Evolutionary conservation across 73 alveolate genomes (phyloP).

Genomic region (Stentor roeselii): DNA sequence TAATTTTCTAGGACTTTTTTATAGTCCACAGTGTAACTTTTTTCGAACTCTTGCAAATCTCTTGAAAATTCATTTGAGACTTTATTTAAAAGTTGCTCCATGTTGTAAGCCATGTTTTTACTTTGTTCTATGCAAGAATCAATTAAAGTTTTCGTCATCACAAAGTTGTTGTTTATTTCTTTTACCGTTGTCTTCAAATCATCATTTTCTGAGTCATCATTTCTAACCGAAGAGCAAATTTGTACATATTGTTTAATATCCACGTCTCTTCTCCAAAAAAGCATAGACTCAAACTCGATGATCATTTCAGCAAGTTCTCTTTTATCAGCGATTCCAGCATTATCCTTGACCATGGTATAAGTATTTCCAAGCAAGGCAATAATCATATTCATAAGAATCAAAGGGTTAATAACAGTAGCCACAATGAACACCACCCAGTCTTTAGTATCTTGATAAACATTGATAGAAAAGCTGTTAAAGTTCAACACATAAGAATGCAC

Average conservation of each 20-base stretch:
- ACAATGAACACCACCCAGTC: constrained; percentile 35
- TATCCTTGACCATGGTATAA: constrained; percentile 42
- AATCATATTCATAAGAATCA: constrained; percentile 41
- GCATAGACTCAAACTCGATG: constrained; percentile 30
- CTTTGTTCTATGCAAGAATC: too few species aligned
- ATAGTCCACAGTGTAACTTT: too few species aligned
- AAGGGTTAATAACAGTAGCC: constrained; percentile 38
- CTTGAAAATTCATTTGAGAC: too few species aligned
- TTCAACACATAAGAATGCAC: background rate
- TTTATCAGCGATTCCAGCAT: constrained; percentile 40
- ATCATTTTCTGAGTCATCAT: background rate
- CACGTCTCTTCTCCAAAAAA: background rate
- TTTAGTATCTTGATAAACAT: background rate
- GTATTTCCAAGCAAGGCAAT: constrained; percentile 49
- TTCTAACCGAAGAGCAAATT: background rate
- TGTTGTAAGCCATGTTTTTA: too few species aligned
- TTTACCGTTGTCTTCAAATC: background rate
- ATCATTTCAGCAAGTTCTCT: constrained; percentile 39
- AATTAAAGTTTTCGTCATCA: too few species aligned
- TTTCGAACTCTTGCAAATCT: too few species aligned
- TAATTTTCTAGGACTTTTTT: too few species aligned
- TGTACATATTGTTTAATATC: background rate
- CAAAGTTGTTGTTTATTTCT: too few species aligned
- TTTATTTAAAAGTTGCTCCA: too few species aligned
- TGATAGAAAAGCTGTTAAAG: background rate